These are phyloP conservation scores for Serendipita sp. DNA, from an alignment of 768 basidiomycete species.

Conservation along the genomic window DNA sequence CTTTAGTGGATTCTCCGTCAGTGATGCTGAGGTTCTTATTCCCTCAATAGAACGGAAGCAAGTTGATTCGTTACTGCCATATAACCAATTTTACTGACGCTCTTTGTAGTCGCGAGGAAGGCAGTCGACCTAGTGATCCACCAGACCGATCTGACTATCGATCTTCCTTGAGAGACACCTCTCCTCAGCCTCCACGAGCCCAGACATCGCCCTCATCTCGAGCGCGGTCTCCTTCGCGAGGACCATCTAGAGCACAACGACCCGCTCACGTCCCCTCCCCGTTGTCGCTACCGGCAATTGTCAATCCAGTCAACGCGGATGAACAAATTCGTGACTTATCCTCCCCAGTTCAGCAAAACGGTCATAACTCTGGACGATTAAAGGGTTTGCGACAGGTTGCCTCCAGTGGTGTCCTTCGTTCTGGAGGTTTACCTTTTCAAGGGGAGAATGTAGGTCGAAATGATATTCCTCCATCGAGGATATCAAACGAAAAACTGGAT, in stretches of 20 bases:
- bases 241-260: constrained; percentile 17
- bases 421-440: not conserved
- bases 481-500: not conserved
- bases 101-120: not conserved
- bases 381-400: not conserved
- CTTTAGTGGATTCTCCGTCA: constrained; percentile 43
- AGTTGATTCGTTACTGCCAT: not conserved
- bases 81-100: not conserved
- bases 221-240: constrained; percentile 24
- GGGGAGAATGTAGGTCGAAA: too few relatives aligned
- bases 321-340: not conserved
- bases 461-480: not conserved
- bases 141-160: not conserved
- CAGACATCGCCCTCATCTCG: not conserved
- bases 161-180: not conserved
- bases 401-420: not conserved
- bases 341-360: not conserved
- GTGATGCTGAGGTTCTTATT: not conserved
- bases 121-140: not conserved
- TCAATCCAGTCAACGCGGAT: constrained; percentile 13
- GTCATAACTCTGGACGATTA: not conserved
- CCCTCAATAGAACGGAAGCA: not conserved
- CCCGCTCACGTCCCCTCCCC: constrained; percentile 13
- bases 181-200: not conserved
- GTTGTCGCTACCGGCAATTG: constrained; percentile 22